phyloP scores from a whole-genome alignment of 2,329 filamentous ascomycete species.

The Curvularia eragrostidis region DNA sequence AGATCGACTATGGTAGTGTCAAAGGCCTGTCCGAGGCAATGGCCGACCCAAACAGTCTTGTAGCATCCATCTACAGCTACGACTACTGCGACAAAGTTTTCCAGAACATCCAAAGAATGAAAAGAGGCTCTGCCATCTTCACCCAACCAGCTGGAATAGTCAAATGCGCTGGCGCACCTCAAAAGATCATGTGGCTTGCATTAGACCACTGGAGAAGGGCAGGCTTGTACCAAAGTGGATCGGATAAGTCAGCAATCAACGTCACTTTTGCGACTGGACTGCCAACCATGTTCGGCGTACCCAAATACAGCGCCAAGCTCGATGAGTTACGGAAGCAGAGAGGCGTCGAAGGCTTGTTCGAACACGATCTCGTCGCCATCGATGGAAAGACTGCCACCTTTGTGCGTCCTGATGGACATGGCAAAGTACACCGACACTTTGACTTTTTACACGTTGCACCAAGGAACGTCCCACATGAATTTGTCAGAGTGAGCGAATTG shows the following conservation, averaged over 20 bases:
- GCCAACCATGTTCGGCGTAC: constrained; percentile 51
- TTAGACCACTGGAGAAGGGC: constrained; percentile 48
- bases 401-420: constrained; percentile 26
- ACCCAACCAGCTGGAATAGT: constrained; percentile 50
- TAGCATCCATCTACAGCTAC: constrained; percentile 50
- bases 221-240: constrained; percentile 39
- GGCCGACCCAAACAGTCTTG: constrained; percentile 39
- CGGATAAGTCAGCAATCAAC: constrained; percentile 42
- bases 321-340: constrained; percentile 46
- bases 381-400: constrained; percentile 50
- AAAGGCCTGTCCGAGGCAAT: constrained; percentile 48
- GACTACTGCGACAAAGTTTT: constrained; percentile 49
- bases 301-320: constrained; percentile 44
- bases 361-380: constrained; percentile 48
- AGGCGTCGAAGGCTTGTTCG: constrained; percentile 49
- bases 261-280: constrained; percentile 51
- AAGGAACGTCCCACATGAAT: constrained; percentile 48
- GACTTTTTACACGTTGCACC: constrained; percentile 49
- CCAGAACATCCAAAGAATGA: constrained; percentile 40
- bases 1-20: constrained; percentile 39
- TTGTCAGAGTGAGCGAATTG: constrained; percentile 45
- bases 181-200: constrained; percentile 53
- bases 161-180: constrained; percentile 51
- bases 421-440: constrained; percentile 42
- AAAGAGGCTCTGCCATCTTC: constrained; percentile 48